Conservation (phyloP, 1,284 basidiomycete species). For the Phylloboletellus chloephorus region DNA sequence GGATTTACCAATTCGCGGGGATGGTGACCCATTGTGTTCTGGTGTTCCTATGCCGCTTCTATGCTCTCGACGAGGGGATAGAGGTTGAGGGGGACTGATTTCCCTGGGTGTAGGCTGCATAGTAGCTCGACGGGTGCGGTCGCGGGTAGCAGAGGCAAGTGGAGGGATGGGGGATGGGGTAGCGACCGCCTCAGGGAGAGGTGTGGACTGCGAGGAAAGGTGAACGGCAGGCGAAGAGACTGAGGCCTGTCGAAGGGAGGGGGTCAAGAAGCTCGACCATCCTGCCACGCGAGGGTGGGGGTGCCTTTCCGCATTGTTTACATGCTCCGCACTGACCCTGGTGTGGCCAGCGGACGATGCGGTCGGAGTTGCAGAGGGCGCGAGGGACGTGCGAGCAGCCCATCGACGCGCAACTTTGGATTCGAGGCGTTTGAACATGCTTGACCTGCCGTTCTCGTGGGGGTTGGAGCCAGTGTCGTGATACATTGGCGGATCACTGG, state of each 20-base stretch:
- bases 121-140: slow-evolving; percentile 38
- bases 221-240: slow-evolving; percentile 68
- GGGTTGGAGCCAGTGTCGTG: slow-evolving; percentile 27
- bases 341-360: slow-evolving; percentile 27
- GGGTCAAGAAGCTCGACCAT: slow-evolving; percentile 53
- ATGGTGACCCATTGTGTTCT: slow-evolving; percentile 23
- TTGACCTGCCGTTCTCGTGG: slow-evolving; percentile 30
- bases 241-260: slow-evolving; percentile 61
- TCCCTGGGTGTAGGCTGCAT: slow-evolving; percentile 37
- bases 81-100: slow-evolving; percentile 41
- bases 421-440: slow-evolving; percentile 38
- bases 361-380: slow-evolving; percentile 39
- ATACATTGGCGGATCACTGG: slow-evolving; percentile 36
- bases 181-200: slow-evolving; percentile 44
- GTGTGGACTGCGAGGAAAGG: slow-evolving; percentile 48
- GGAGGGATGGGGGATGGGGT: slow-evolving; percentile 43
- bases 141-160: slow-evolving; percentile 40
- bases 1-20: slow-evolving; percentile 25
- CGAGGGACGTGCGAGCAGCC: slow-evolving; percentile 39
- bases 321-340: slow-evolving; percentile 33
- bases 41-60: slow-evolving; percentile 17
- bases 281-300: slow-evolving; percentile 45
- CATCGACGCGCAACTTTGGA: slow-evolving; percentile 55
- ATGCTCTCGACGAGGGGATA: slow-evolving; percentile 33
- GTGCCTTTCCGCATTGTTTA: slow-evolving; percentile 34